A percentile compares a stretch with the other conserved stretches of the same genome.
These are phyloP conservation scores for Lycium barbarum DNA, from an alignment of 257 asterid species.

Conservation along the genomic window DNA sequence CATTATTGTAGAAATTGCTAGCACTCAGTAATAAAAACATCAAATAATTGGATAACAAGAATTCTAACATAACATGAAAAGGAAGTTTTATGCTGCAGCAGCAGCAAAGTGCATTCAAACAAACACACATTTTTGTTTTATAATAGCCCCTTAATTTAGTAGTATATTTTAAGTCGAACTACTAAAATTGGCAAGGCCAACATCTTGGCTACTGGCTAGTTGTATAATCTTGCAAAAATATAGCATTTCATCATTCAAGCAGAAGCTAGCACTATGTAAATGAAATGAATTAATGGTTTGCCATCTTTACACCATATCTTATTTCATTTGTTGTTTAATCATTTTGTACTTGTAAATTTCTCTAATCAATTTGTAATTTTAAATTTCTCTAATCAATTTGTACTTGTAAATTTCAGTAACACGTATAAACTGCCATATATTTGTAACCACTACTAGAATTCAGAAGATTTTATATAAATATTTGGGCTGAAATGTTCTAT, in stretches of 20 bases:
- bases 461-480: background rate
- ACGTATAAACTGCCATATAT: background rate
- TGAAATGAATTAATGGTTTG: slow-evolving; percentile 19
- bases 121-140: background rate
- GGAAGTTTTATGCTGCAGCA: background rate
- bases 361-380: background rate
- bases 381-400: slow-evolving; percentile 6
- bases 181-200: background rate
- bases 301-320: background rate
- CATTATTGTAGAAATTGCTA: background rate
- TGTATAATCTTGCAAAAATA: background rate
- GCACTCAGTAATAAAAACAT: background rate
- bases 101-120: background rate
- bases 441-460: background rate
- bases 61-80: background rate
- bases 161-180: background rate
- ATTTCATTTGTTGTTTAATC: slow-evolving; percentile 21
- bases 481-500: background rate
- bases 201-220: background rate
- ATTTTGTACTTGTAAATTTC: background rate
- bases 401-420: background rate
- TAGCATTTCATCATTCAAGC: background rate
- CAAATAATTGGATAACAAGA: background rate
- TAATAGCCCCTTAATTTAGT: background rate
- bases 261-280: background rate